phyloP scores from a whole-genome alignment of 345 rosid species.

The Gossypium mustelinum region DNA sequence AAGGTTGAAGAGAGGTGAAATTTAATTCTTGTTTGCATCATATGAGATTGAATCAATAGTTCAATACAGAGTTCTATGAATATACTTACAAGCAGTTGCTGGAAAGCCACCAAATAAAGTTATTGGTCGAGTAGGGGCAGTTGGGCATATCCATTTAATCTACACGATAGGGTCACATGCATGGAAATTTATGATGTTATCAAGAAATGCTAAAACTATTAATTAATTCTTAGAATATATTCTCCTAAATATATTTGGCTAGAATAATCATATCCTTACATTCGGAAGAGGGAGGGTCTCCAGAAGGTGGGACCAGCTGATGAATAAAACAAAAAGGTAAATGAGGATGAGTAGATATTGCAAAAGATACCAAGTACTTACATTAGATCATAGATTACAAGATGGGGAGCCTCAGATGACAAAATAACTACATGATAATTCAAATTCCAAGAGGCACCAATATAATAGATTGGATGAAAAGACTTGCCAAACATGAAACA shows the following conservation, averaged over 20 bases:
- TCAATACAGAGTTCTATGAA: background rate
- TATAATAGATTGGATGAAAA: background rate
- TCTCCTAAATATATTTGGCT: background rate
- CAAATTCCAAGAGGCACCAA: background rate
- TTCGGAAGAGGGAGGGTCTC: conserved; percentile 91
- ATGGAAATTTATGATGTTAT: conserved; percentile 4
- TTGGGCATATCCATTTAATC: conserved; percentile 99
- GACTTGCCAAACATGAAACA: background rate
- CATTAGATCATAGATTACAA: background rate
- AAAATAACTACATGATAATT: background rate
- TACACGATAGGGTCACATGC: conserved; percentile 27
- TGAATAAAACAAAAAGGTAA: conserved; percentile 33
- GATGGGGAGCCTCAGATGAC: background rate
- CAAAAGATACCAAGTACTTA: background rate
- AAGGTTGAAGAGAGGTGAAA: background rate
- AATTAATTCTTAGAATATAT: background rate
- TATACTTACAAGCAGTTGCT: conserved; percentile 86
- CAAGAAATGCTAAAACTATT: background rate
- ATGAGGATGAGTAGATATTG: conserved; percentile 12
- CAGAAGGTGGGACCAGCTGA: conserved; percentile 98
- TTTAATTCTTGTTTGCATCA: background rate
- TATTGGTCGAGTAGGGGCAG: conserved; percentile 91
- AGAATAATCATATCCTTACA: conserved; percentile 43
- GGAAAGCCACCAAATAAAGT: conserved; percentile 94
- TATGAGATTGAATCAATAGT: background rate